Conservation (phyloP, 345 rosid genomes). For the Bruguiera sexangula region DNA sequence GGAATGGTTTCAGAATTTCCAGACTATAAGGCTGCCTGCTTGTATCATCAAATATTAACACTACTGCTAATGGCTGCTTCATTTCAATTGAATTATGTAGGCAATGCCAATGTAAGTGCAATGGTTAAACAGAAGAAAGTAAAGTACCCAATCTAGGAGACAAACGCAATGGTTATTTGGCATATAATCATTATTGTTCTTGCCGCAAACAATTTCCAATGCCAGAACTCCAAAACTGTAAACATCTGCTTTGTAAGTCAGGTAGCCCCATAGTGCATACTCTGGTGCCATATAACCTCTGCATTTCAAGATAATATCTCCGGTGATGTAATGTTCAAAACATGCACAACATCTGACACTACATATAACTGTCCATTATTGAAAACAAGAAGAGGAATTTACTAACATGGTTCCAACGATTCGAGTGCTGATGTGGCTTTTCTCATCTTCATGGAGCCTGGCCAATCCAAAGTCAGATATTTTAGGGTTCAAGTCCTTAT, state of each 20-base stretch:
- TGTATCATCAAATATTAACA: no score
- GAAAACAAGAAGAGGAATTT: background rate
- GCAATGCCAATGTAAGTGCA: background rate
- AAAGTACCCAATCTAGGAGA: constrained; percentile 30
- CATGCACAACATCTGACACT: no score
- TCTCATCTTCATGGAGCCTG: constrained; percentile 31
- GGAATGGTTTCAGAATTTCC: no score
- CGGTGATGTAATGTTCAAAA: background rate
- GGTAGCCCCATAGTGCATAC: constrained; percentile 30
- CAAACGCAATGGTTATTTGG: constrained; percentile 23
- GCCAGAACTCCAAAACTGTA: constrained; percentile 33
- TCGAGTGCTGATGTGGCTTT: constrained; percentile 33
- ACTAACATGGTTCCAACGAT: constrained; percentile 31
- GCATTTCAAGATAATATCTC: constrained; percentile 8
- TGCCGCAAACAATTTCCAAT: constrained; percentile 26
- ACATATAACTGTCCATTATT: no score
- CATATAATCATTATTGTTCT: constrained; percentile 16
- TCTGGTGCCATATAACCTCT: constrained; percentile 38
- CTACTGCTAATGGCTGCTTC: no score
- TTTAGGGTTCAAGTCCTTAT: constrained; percentile 30
- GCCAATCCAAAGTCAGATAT: constrained; percentile 40
- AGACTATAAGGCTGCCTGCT: no score
- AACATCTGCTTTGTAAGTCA: constrained; percentile 31
- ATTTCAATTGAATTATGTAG: background rate
- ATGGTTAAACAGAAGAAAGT: background rate